Base-by-base conservation (phyloP, 257 asterid genomes). In the Solanum gracilifrons region DNA sequence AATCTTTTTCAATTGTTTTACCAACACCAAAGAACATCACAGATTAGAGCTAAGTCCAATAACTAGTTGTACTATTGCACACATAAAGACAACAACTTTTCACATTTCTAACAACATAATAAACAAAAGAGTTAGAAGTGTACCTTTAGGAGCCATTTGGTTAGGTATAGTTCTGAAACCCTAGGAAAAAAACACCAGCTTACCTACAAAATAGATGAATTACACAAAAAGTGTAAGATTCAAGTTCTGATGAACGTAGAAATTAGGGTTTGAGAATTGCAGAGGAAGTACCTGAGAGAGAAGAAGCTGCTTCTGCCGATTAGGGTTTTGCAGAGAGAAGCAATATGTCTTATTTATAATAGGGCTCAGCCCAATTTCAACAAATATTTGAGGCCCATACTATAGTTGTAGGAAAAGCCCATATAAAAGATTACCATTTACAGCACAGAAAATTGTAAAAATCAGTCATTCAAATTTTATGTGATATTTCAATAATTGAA, bases 81-180 rank as follows among this genome's bases (percentile, higher is more conserved):
- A n/a, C 32, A 37, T 21, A 76, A 75, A 76, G 58, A 7, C 58
- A 37, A 77, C 35, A 39, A 4, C 0, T n/a, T 7, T 13, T 39
- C 13, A 43, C 85, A 79, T 27, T 79, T 79, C 66, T 5, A 16
- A 16, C 62, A 41, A 15, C 39, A 27, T 1, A 43, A 27, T 9
- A 43, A 84, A 48, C 66, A 27, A 6, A 69, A 5, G 31, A 21
- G 7, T 36, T 7, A n/a, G 11, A 83, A 83, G 25, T 79, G 25
- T 87, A 94, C 97, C 95, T 93, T 94, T 94, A 80, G 95, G 94
- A 87, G 95, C 91, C 95, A 94, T 94, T 90, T 75, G 68, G 9
- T 9, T 46, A 46, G 18, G 7, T 80, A 9, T 37, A 80, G 18
- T 29, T 73, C 18, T 46, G 37, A 46, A 79, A 80, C 39, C 85